These are phyloP conservation scores for Pleurotus sapidus DNA, from an alignment of 768 basidiomycete genomes.

Conservation along the genomic window DNA sequence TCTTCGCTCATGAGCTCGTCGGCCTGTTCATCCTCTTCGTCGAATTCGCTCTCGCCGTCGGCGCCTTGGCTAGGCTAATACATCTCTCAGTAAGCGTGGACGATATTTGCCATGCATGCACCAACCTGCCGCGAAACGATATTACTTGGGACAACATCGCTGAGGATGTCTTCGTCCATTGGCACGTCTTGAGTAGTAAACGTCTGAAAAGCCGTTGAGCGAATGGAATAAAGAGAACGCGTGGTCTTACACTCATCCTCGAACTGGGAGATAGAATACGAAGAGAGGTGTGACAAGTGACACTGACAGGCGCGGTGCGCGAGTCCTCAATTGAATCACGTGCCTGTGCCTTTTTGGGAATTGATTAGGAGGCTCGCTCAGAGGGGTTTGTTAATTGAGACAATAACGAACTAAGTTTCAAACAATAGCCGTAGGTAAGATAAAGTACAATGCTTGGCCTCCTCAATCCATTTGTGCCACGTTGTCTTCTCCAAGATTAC, in stretches of 20 bases:
- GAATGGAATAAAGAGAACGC: not conserved
- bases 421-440: no score
- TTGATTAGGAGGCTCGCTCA: no score
- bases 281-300: not conserved
- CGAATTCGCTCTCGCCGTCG: conserved; percentile 76
- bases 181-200: conserved; percentile 10
- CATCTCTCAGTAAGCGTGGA: conserved; percentile 10
- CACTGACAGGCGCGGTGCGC: not conserved
- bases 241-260: conserved; percentile 1
- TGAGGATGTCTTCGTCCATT: conserved; percentile 78
- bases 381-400: no score
- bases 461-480: no score
- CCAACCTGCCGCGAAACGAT: conserved; percentile 85
- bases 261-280: not conserved
- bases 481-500: no score
- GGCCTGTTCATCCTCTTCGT: conserved; percentile 53
- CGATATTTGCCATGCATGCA: conserved; percentile 4
- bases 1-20: conserved; percentile 61
- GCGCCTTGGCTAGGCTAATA: conserved; percentile 59
- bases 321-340: not conserved
- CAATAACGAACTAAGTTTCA: no score
- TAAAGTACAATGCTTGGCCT: no score
- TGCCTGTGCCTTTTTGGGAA: no score
- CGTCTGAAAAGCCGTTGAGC: not conserved
- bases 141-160: conserved; percentile 88